A percentile compares a stretch with the other conserved stretches of the same genome.
Evolutionary conservation across 1,284 basidiomycete genomes (phyloP).

Genomic region (Heterobasidion annosum): DNA sequence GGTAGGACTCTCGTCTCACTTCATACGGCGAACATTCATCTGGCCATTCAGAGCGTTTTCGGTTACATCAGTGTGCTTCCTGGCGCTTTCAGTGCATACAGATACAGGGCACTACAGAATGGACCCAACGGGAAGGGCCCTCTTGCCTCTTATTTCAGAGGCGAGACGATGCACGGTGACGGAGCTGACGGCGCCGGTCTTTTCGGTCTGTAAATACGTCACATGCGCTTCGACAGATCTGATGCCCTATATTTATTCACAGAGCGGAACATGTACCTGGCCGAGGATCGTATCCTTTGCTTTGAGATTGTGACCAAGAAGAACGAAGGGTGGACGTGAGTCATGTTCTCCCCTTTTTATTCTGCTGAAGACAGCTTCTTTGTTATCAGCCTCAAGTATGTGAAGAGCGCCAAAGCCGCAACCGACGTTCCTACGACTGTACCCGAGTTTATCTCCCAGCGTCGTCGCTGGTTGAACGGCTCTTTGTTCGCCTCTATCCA

Average conservation of each 20-base stretch:
- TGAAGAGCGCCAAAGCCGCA: slow-evolving; percentile 84
- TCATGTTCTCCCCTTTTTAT: slow-evolving; percentile 11
- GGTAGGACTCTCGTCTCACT: slow-evolving; percentile 26
- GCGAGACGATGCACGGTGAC: slow-evolving; percentile 78
- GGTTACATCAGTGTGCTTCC: slow-evolving; percentile 88
- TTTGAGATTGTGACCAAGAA: slow-evolving; percentile 98
- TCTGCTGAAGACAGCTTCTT: slow-evolving; percentile 1
- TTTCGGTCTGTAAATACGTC: slow-evolving; percentile 37
- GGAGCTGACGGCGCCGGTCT: slow-evolving; percentile 52
- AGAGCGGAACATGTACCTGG: slow-evolving; percentile 87
- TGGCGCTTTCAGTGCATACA: slow-evolving; percentile 89
- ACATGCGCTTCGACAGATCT: not conserved
- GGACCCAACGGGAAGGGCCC: slow-evolving; percentile 80
- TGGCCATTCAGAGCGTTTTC: slow-evolving; percentile 59
- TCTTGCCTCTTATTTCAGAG: slow-evolving; percentile 86
- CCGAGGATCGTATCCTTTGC: slow-evolving; percentile 92
- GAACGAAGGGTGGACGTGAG: slow-evolving; percentile 71
- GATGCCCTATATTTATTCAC: slow-evolving; percentile 8
- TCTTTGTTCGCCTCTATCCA: slow-evolving; percentile 83
- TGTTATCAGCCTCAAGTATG: slow-evolving; percentile 66
- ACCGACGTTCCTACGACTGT: slow-evolving; percentile 83
- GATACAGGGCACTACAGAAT: slow-evolving; percentile 79
- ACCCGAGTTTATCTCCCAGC: slow-evolving; percentile 86
- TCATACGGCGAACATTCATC: slow-evolving; percentile 3
- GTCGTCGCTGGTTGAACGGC: slow-evolving; percentile 87